Percentiles rank a stretch among this genome's conserved stretches.
These are phyloP conservation scores for Kluyveromyces sp. DNA, from an alignment of 1,139 yeast species.

Conservation along the genomic window DNA sequence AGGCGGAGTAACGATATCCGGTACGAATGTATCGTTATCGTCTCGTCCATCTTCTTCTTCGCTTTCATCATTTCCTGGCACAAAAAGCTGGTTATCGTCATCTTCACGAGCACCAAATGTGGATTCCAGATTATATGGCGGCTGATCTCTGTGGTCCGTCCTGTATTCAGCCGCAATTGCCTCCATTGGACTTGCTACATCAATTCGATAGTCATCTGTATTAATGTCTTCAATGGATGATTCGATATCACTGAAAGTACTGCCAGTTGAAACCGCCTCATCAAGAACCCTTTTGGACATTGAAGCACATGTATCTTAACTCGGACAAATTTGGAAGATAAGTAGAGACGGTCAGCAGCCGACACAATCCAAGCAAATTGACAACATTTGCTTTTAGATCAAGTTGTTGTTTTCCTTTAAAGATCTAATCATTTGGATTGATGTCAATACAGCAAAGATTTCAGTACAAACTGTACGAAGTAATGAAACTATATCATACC, in stretches of 20 bases:
- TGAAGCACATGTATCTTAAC: not conserved
- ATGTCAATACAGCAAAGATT: too few species aligned
- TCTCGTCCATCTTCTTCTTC: too few species aligned
- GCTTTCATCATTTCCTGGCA: not conserved
- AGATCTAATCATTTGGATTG: too few species aligned
- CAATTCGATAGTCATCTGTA: constrained; percentile 12
- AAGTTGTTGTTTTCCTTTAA: too few species aligned
- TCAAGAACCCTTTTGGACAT: constrained; percentile 3
- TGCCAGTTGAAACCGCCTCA: constrained; percentile 1
- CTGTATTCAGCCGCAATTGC: too few species aligned
- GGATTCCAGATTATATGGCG: not conserved
- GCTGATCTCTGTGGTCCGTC: not conserved
- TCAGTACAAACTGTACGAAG: too few species aligned
- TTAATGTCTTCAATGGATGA: constrained; percentile 6
- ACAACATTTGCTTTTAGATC: too few species aligned
- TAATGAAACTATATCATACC: too few species aligned
- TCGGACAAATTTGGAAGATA: not conserved
- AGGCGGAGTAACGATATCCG: constrained; percentile 7
- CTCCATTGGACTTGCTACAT: constrained; percentile 2
- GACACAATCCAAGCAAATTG: too few species aligned
- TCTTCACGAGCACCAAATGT: not conserved
- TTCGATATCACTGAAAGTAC: constrained; percentile 1
- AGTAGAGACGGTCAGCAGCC: too few species aligned
- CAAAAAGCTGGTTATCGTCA: not conserved
- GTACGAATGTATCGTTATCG: not conserved